Percentiles rank a stretch among this genome's conserved stretches.
Conservation (phyloP, 2,329 filamentous ascomycete genomes). For the Trichophaea hybrida region DNA sequence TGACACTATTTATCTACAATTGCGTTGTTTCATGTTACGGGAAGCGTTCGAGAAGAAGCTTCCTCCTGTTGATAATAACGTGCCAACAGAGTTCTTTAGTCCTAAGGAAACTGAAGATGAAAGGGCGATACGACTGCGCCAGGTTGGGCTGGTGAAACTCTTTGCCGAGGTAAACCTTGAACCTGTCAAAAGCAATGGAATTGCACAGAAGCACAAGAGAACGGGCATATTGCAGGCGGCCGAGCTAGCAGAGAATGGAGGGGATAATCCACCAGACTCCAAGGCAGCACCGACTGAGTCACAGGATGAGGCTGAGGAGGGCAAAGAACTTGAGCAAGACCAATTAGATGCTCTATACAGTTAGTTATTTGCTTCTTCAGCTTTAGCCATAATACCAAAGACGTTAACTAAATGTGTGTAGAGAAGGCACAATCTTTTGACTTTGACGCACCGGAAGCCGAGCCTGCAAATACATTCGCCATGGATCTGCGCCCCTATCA, state of each 20-base stretch:
- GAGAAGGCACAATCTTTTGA: conserved; percentile 92
- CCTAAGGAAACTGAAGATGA: conserved; percentile 77
- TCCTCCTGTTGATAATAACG: conserved; percentile 48
- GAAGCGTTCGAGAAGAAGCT: conserved; percentile 58
- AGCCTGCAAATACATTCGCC: conserved; percentile 66
- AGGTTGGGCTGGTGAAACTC: conserved; percentile 74
- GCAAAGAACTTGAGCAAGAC: conserved; percentile 82
- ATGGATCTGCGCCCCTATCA: conserved; percentile 84
- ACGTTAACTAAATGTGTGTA: conserved; percentile 7
- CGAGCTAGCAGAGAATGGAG: conserved; percentile 71
- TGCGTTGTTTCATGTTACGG: conserved; percentile 60
- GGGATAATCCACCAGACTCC: conserved; percentile 73
- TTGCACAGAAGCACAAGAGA: conserved; percentile 63
- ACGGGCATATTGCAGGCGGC: conserved; percentile 66
- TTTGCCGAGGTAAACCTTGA: conserved; percentile 79
- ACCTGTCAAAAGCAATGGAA: conserved; percentile 59
- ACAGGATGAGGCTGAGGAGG: conserved; percentile 51
- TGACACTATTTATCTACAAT: conserved; percentile 84
- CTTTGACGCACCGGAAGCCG: conserved; percentile 74
- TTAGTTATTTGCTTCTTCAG: conserved; percentile 5
- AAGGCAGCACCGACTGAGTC: conserved; percentile 7
- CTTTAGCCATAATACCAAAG: background rate
- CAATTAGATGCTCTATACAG: conserved; percentile 84
- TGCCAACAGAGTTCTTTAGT: conserved; percentile 63
- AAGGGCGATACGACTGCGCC: conserved; percentile 64